Evolutionary conservation across 805 yeast genomes (phyloP).

Genomic region (Candida pseudofarinosa): DNA sequence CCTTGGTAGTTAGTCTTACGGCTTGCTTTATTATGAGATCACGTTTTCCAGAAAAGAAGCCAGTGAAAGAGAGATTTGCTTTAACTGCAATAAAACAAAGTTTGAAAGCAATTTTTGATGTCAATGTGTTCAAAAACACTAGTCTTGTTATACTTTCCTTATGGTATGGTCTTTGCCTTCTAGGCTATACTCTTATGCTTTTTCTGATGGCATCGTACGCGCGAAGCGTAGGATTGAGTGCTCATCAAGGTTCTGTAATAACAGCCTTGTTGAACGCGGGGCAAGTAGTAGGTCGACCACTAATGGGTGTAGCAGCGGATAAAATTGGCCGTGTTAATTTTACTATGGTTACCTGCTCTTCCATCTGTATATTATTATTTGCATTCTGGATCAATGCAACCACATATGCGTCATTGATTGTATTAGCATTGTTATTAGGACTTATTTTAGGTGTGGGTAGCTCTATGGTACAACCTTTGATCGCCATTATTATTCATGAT

Average conservation of each 20-base stretch:
- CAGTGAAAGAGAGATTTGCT: slow-evolving; percentile 15
- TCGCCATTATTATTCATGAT: slow-evolving; percentile 19
- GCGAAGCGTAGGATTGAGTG: slow-evolving; percentile 40
- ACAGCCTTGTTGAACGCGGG: slow-evolving; percentile 38
- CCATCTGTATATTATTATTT: slow-evolving; percentile 21
- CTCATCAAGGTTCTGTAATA: slow-evolving; percentile 26
- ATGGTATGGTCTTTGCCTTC: slow-evolving; percentile 35
- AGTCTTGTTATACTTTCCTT: slow-evolving; percentile 21
- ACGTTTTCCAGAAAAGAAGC: slow-evolving; percentile 24
- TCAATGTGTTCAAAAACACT: slow-evolving; percentile 19
- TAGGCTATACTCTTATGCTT: slow-evolving; percentile 34
- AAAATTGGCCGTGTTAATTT: slow-evolving; percentile 43
- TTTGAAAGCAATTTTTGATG: slow-evolving; percentile 34
- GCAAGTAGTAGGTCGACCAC: slow-evolving; percentile 48
- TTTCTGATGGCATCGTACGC: slow-evolving; percentile 39
- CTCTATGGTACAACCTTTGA: slow-evolving; percentile 21
- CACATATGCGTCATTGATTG: slow-evolving; percentile 27
- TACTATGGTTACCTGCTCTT: slow-evolving; percentile 16
- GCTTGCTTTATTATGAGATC: slow-evolving; percentile 44
- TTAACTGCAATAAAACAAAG: slow-evolving; percentile 11
- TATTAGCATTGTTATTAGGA: slow-evolving; percentile 27
- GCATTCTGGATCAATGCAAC: slow-evolving; percentile 39
- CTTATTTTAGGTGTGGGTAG: slow-evolving; percentile 28
- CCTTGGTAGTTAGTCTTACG: slow-evolving; percentile 26
- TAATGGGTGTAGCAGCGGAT: slow-evolving; percentile 47